Percentiles rank a stretch among this genome's conserved stretches.
Evolutionary conservation across 352 stramenopile genomes (phyloP).

Genomic region (Globisporangium megalacanthum): DNA sequence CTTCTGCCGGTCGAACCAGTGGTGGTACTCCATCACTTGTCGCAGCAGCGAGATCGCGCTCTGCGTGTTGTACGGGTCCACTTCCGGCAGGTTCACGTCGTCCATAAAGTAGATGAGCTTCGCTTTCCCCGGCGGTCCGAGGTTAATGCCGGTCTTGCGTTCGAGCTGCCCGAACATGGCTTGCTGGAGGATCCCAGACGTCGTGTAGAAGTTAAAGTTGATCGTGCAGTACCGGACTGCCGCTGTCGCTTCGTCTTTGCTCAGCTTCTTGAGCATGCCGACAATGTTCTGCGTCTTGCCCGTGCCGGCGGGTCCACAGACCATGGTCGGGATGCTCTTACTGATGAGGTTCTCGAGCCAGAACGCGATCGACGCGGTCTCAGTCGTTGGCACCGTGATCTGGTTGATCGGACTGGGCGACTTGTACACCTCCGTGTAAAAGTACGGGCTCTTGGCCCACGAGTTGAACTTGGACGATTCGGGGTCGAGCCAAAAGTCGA

Average conservation of each 20-base stretch:
- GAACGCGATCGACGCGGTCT: conserved; percentile 94
- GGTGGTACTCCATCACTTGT: conserved; percentile 95
- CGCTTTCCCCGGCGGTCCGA: conserved; percentile 91
- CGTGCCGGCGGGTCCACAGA: conserved; percentile 91
- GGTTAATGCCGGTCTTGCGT: conserved; percentile 93
- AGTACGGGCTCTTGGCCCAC: conserved; percentile 95
- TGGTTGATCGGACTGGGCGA: conserved; percentile 85
- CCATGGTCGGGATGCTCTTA: conserved; percentile 90
- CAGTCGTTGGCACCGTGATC: conserved; percentile 92
- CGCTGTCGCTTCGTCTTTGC: conserved; percentile 74
- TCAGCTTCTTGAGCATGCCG: conserved; percentile 92
- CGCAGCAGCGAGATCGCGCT: conserved; percentile 91
- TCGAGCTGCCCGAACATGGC: conserved; percentile 93
- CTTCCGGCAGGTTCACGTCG: conserved; percentile 94
- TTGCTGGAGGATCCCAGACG: conserved; percentile 88
- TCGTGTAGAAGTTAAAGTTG: conserved; percentile 99
- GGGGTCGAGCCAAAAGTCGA: conserved; percentile 96
- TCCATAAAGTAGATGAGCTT: conserved; percentile 96
- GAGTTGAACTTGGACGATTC: conserved; percentile 90
- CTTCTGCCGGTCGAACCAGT: conserved; percentile 92
- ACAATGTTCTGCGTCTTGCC: conserved; percentile 95
- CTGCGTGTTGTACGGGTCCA: conserved; percentile 96
- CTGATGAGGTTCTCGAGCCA: conserved; percentile 94
- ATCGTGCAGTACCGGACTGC: conserved; percentile 90
- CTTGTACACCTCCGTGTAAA: conserved; percentile 88